These are phyloP conservation scores for Monosporozyma solicola DNA, from an alignment of 805 yeast species.

Conservation along the genomic window DNA sequence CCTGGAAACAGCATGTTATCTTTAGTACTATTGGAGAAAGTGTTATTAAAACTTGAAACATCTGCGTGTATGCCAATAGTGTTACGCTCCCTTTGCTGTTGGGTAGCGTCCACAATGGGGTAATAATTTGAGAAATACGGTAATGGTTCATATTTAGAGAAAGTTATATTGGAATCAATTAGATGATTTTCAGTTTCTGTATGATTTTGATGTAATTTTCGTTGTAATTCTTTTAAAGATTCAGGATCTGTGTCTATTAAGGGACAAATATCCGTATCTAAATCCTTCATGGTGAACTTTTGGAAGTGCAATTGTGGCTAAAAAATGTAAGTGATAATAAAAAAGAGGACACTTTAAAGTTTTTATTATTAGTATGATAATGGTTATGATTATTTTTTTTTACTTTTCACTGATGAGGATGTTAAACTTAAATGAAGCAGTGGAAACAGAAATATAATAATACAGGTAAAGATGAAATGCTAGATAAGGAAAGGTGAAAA, in stretches of 20 bases:
- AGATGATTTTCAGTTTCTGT: not conserved
- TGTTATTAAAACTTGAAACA: not conserved
- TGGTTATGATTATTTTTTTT: too few species aligned
- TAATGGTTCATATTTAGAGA: not conserved
- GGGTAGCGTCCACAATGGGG: not conserved
- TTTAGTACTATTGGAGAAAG: not conserved
- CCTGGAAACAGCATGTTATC: not conserved
- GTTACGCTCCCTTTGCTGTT: not conserved
- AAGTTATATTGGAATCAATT: not conserved
- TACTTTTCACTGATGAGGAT: not conserved
- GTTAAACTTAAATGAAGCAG: not conserved
- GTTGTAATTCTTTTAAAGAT: not conserved
- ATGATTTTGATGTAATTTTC: not conserved
- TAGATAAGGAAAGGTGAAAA: not conserved
- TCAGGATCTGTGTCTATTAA: not conserved
- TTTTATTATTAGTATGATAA: too few species aligned
- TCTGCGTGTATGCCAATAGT: not conserved
- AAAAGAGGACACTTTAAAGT: not conserved
- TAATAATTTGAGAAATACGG: slow-evolving; percentile 2
- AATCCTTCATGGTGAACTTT: not conserved
- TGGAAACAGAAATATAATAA: not conserved
- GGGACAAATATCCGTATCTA: not conserved
- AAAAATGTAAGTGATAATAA: too few species aligned
- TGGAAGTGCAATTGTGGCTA: not conserved
- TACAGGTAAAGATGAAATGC: not conserved